Conservation (phyloP, 1,284 basidiomycete species). For the Leccinum subfulvum region DNA sequence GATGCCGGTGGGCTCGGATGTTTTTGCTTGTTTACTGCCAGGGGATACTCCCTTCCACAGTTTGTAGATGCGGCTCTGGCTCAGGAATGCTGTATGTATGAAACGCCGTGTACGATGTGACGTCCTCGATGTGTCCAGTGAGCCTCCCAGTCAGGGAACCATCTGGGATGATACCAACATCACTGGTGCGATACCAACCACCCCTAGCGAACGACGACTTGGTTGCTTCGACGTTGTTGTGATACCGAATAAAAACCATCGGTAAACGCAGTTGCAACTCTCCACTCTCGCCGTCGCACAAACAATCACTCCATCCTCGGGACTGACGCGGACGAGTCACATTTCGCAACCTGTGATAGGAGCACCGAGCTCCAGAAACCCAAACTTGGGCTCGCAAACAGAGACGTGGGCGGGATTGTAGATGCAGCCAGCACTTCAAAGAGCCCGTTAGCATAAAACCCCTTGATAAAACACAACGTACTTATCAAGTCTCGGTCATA, state of each 20-base stretch:
- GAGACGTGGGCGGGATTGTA: conserved; percentile 25
- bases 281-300: conserved; percentile 30
- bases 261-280: conserved; percentile 38
- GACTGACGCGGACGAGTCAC: conserved; percentile 26
- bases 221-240: conserved; percentile 37
- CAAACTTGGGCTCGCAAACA: conserved; percentile 14
- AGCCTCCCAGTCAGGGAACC: conserved; percentile 31
- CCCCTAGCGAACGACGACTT: conserved; percentile 35
- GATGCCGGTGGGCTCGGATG: too few species aligned
- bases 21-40: too few species aligned
- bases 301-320: conserved; percentile 23
- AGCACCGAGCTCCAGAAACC: conserved; percentile 26
- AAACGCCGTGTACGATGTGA: conserved; percentile 41
- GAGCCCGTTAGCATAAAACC: neutral
- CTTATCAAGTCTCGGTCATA: conserved; percentile 41
- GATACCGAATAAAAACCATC: conserved; percentile 37
- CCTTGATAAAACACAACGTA: neutral
- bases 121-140: conserved; percentile 41
- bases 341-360: conserved; percentile 23
- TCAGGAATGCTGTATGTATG: conserved; percentile 36
- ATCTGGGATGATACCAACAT: conserved; percentile 35
- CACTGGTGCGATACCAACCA: conserved; percentile 43
- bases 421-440: conserved; percentile 33
- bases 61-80: conserved; percentile 38
- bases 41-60: conserved; percentile 19